These are phyloP conservation scores for Cyberlindnera mrakii DNA, from an alignment of 805 yeast genomes.

Conservation along the genomic window DNA sequence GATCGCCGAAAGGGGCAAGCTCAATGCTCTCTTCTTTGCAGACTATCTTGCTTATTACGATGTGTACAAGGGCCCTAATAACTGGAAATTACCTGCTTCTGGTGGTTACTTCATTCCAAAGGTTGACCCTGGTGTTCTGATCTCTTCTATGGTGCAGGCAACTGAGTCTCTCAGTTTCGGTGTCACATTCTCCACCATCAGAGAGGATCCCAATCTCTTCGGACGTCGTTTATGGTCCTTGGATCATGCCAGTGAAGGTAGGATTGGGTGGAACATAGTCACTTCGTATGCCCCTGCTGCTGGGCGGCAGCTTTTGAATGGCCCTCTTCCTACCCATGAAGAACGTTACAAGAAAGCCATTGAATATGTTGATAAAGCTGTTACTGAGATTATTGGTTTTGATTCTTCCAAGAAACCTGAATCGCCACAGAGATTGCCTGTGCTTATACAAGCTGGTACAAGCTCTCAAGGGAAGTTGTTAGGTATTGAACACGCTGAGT, in stretches of 20 bases:
- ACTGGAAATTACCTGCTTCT: slow-evolving; percentile 28
- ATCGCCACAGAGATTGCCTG: slow-evolving; percentile 38
- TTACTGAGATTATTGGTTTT: slow-evolving; percentile 34
- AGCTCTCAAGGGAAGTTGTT: slow-evolving; percentile 33
- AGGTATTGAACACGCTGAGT: slow-evolving; percentile 40
- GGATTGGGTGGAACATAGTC: slow-evolving; percentile 45
- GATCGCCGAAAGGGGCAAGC: slow-evolving; percentile 32
- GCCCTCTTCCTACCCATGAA: slow-evolving; percentile 29
- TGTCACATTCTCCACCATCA: slow-evolving; percentile 36
- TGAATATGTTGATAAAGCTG: slow-evolving; percentile 37
- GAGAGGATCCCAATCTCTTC: slow-evolving; percentile 37
- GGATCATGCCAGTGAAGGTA: slow-evolving; percentile 36
- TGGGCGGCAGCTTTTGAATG: slow-evolving; percentile 33
- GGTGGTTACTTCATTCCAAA: slow-evolving; percentile 26
- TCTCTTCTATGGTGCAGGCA: slow-evolving; percentile 33
- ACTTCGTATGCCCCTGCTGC: slow-evolving; percentile 38
- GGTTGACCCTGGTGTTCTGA: slow-evolving; percentile 29
- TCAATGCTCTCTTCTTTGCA: slow-evolving; percentile 33
- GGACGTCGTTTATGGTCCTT: slow-evolving; percentile 28
- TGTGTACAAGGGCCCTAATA: slow-evolving; percentile 34
- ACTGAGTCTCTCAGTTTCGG: slow-evolving; percentile 36
- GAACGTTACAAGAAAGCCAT: slow-evolving; percentile 35
- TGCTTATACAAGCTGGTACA: slow-evolving; percentile 39
- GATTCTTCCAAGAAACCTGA: slow-evolving; percentile 23
- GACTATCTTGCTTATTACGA: slow-evolving; percentile 37